These are phyloP conservation scores for Naganishia sp. DNA, from an alignment of 1,284 basidiomycete species.

Conservation along the genomic window DNA sequence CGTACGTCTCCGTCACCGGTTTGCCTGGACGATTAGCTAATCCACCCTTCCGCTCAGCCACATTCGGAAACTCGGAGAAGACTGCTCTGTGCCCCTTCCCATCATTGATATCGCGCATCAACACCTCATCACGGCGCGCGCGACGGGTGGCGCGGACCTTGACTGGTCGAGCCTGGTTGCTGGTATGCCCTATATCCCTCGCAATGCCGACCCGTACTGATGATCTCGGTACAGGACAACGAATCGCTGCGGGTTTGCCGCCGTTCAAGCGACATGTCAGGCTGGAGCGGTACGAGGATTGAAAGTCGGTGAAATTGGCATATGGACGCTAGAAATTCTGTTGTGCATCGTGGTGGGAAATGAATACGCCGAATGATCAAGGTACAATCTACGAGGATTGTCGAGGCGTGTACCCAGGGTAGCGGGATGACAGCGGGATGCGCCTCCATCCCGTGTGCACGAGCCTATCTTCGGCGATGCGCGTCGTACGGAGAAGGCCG, in stretches of 20 bases:
- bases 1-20: slow-evolving; percentile 46
- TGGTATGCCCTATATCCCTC: too few relatives aligned
- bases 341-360: background rate
- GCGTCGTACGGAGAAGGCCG: background rate
- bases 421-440: background rate
- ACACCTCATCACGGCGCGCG: slow-evolving; percentile 74
- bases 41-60: slow-evolving; percentile 41
- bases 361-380: background rate
- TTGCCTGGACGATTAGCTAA: background rate
- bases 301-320: background rate
- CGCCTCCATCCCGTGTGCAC: background rate
- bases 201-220: background rate
- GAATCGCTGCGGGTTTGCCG: slow-evolving; percentile 51
- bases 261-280: slow-evolving; percentile 51
- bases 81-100: slow-evolving; percentile 77
- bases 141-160: slow-evolving; percentile 54
- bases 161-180: slow-evolving; percentile 54
- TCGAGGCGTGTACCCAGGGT: too few relatives aligned
- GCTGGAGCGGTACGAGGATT: slow-evolving; percentile 25
- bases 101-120: slow-evolving; percentile 72
- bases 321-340: too few relatives aligned
- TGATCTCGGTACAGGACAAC: slow-evolving; percentile 44
- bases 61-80: slow-evolving; percentile 57
- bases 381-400: background rate
- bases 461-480: slow-evolving; percentile 3